These are phyloP conservation scores for Thielaviopsis punctulata DNA, from an alignment of 2,329 filamentous ascomycete genomes.

Conservation along the genomic window DNA sequence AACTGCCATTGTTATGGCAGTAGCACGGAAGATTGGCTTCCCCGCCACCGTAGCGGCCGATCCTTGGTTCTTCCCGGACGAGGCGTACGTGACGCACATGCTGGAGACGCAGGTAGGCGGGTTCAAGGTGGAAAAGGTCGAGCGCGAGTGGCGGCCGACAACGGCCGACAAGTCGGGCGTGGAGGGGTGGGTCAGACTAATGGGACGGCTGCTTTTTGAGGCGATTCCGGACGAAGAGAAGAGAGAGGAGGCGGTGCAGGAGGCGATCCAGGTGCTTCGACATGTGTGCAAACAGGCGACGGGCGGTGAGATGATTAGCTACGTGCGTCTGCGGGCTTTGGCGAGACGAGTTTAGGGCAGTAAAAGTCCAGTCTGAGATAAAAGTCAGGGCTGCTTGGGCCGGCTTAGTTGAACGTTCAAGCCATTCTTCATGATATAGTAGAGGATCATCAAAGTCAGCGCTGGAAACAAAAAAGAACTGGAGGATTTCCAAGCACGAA, in stretches of 20 bases:
- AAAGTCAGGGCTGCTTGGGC: background rate
- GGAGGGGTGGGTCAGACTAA: slow-evolving; percentile 47
- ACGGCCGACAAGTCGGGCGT: slow-evolving; percentile 39
- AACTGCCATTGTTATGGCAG: slow-evolving; percentile 35
- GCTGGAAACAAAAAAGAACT: no score
- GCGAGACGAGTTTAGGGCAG: slow-evolving; percentile 21
- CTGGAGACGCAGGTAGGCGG: slow-evolving; percentile 28
- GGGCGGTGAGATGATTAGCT: slow-evolving; percentile 36
- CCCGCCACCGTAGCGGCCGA: slow-evolving; percentile 29
- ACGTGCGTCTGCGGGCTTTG: slow-evolving; percentile 35
- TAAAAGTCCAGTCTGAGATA: slow-evolving; percentile 17
- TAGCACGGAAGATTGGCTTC: slow-evolving; percentile 34
- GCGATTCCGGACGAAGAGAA: slow-evolving; percentile 26
- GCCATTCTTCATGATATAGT: no score
- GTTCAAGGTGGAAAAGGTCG: slow-evolving; percentile 33
- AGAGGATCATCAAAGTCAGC: no score
- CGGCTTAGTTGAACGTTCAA: no score
- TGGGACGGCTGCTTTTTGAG: slow-evolving; percentile 43
- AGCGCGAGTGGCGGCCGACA: slow-evolving; percentile 50
- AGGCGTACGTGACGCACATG: slow-evolving; percentile 33
- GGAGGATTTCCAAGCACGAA: no score
- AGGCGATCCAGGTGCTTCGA: slow-evolving; percentile 37
- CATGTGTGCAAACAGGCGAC: slow-evolving; percentile 28
- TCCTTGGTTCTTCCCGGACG: slow-evolving; percentile 60
- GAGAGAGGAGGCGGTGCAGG: slow-evolving; percentile 35